These are phyloP conservation scores for Limtongia smithiae DNA, from an alignment of 805 yeast genomes.

Conservation along the genomic window DNA sequence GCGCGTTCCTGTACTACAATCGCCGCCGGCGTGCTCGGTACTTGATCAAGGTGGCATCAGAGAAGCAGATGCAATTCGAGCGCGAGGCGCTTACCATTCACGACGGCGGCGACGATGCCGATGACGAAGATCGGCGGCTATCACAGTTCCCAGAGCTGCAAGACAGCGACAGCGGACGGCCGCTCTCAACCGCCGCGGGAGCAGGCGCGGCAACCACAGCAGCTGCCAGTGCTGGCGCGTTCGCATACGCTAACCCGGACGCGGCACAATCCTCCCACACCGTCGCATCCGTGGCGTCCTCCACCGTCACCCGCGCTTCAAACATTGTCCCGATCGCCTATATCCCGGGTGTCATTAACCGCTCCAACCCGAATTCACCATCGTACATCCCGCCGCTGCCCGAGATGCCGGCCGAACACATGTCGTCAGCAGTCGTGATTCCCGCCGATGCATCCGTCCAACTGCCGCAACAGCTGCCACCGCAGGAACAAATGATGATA, in stretches of 20 bases:
- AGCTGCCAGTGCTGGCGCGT: background rate
- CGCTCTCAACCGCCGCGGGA: no score
- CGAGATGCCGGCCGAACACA: slow-evolving; percentile 27
- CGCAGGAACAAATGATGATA: background rate
- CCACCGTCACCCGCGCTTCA: slow-evolving; percentile 73
- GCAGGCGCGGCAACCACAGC: no score
- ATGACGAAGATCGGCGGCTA: no score
- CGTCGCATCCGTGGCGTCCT: slow-evolving; percentile 48
- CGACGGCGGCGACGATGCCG: no score
- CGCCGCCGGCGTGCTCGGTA: no score
- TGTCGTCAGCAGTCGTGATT: background rate
- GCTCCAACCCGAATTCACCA: slow-evolving; percentile 20
- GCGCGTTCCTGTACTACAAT: no score
- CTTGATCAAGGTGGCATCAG: no score
- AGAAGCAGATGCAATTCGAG: no score
- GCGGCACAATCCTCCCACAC: slow-evolving; percentile 32
- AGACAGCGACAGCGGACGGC: no score
- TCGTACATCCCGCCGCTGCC: slow-evolving; percentile 31
- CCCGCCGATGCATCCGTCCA: background rate
- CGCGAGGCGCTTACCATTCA: no score
- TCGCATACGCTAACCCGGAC: background rate
- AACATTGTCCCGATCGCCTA: slow-evolving; percentile 89
- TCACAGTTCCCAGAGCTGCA: no score
- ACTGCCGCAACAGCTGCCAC: background rate
- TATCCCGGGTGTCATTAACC: slow-evolving; percentile 76